Conservation (phyloP, 768 basidiomycete genomes). For the Mycena capillaripes region DNA sequence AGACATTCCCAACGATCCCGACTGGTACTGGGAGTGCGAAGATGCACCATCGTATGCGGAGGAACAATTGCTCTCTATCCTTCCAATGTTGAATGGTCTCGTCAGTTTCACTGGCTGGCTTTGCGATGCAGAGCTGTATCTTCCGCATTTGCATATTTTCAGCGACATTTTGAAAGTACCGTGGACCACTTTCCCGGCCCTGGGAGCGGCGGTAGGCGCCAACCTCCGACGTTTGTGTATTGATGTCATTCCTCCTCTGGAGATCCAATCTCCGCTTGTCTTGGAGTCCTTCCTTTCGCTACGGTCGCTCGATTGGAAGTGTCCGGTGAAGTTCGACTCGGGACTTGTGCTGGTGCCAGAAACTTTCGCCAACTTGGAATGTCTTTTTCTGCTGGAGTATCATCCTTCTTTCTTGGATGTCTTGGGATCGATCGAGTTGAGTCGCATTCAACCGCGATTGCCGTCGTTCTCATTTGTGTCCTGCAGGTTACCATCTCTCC, state of each 20-base stretch:
- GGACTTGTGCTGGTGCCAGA: background rate
- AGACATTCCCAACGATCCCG: background rate
- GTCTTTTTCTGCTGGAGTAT: slow-evolving; percentile 23
- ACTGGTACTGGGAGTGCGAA: background rate
- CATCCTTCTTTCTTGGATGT: slow-evolving; percentile 17
- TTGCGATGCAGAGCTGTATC: background rate
- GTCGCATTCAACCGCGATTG: background rate
- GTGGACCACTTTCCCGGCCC: background rate
- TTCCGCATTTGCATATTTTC: slow-evolving; percentile 6
- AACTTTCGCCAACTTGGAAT: slow-evolving; percentile 11
- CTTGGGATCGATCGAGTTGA: slow-evolving; percentile 14
- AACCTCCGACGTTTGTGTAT: slow-evolving; percentile 8
- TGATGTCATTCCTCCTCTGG: background rate
- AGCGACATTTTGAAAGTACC: background rate
- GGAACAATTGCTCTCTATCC: background rate
- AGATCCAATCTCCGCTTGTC: background rate
- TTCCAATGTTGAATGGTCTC: slow-evolving; percentile 5
- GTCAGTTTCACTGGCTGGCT: background rate
- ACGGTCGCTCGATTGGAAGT: slow-evolving; percentile 26
- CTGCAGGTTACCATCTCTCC: slow-evolving; percentile 17
- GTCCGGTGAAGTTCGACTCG: background rate
- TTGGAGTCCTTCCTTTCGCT: slow-evolving; percentile 19
- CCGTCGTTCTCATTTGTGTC: background rate
- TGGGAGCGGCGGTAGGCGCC: background rate
- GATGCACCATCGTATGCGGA: background rate